Evolutionary conservation across 352 stramenopile genomes (phyloP).

Genomic region (Globisporangium middletonii): DNA sequence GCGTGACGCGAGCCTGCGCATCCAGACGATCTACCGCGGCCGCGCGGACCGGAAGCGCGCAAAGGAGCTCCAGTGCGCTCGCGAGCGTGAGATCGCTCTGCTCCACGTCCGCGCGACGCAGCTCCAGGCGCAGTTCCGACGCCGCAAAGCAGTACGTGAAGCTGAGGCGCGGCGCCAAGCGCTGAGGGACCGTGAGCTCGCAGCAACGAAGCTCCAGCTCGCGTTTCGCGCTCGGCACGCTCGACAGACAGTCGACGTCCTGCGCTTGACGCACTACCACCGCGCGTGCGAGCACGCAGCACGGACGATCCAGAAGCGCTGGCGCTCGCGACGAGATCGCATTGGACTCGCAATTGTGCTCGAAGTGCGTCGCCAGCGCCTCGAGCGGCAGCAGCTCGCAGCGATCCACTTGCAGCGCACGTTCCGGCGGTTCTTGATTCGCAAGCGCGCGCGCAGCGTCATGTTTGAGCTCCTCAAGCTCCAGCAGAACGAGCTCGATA

Average conservation of each 20-base stretch:
- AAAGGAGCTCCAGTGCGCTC: constrained; percentile 23
- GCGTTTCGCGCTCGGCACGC: constrained; percentile 44
- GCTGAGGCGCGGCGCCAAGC: constrained; percentile 21
- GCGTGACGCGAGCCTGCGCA: constrained; percentile 32
- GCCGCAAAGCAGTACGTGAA: constrained; percentile 26
- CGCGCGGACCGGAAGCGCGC: constrained; percentile 38
- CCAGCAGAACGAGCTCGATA: constrained; percentile 40
- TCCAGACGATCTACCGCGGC: constrained; percentile 57
- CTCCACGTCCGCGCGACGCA: constrained; percentile 30
- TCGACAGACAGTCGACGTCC: constrained; percentile 31
- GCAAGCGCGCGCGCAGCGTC: constrained; percentile 31
- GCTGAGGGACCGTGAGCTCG: constrained; percentile 27
- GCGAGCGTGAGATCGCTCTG: constrained; percentile 24
- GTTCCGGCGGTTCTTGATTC: constrained; percentile 38
- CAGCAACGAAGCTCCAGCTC: constrained; percentile 53
- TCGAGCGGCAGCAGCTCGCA: constrained; percentile 25
- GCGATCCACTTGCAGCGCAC: constrained; percentile 39
- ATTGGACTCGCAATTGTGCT: constrained; percentile 31
- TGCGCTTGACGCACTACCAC: constrained; percentile 34
- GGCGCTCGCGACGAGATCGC: constrained; percentile 37
- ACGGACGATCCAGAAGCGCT: constrained; percentile 43
- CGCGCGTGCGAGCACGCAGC: constrained; percentile 31
- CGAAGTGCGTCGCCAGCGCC: constrained; percentile 26
- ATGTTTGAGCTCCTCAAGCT: constrained; percentile 39
- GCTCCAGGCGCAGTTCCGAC: constrained; percentile 52